Evolutionary conservation across 805 yeast genomes (phyloP).

Genomic region (Yamadazyma akitaensis): DNA sequence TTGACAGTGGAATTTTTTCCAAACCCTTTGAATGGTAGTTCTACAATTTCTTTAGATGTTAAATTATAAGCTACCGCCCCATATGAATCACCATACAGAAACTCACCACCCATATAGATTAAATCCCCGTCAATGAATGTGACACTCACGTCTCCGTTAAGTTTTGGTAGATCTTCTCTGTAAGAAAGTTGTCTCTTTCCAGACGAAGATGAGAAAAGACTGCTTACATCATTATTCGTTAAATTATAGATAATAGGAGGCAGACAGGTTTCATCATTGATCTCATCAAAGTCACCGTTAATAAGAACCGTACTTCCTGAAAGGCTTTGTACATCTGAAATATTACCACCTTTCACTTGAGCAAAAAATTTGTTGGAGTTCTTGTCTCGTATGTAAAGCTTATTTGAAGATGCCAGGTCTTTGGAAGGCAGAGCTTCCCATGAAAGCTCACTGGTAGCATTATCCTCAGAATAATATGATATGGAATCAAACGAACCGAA

Average conservation of each 20-base stretch:
- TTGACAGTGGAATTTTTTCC: constrained; percentile 55
- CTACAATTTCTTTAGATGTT: constrained; percentile 33
- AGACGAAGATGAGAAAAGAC: constrained; percentile 17
- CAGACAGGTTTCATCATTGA: constrained; percentile 23
- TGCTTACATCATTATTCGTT: constrained; percentile 21
- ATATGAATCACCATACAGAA: constrained; percentile 48
- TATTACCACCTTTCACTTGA: constrained; percentile 33
- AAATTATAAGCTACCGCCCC: constrained; percentile 67
- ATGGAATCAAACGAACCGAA: constrained; percentile 30
- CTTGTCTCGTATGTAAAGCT: constrained; percentile 23
- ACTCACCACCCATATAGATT: constrained; percentile 79
- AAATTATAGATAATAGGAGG: constrained; percentile 38
- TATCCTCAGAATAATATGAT: constrained; percentile 24
- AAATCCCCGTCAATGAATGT: constrained; percentile 39
- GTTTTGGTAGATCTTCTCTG: constrained; percentile 15
- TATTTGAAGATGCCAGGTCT: constrained; percentile 7
- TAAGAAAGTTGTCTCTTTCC: constrained; percentile 14
- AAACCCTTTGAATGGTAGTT: constrained; percentile 76
- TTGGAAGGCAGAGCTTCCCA: constrained; percentile 11
- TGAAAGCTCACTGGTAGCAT: constrained; percentile 23
- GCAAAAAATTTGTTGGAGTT: constrained; percentile 22
- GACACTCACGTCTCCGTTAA: constrained; percentile 32
- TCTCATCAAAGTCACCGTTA: constrained; percentile 34
- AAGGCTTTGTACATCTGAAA: constrained; percentile 25
- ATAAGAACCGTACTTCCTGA: constrained; percentile 28